These are phyloP conservation scores for Scheffersomyces illinoinensis DNA, from an alignment of 1,139 yeast species.

Conservation along the genomic window DNA sequence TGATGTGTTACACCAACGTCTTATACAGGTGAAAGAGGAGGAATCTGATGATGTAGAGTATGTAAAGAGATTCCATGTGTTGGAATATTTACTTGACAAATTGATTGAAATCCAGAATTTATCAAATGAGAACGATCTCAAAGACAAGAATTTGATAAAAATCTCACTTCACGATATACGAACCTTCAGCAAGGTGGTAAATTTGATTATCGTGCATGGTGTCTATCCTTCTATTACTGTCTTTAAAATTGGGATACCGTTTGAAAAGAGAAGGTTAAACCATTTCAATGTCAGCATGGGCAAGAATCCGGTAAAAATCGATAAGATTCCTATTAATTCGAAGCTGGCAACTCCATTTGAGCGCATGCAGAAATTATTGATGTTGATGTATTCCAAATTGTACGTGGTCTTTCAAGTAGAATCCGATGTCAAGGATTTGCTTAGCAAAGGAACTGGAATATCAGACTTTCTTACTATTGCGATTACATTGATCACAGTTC, in stretches of 20 bases:
- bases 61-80: constrained; percentile 20
- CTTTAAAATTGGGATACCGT: constrained; percentile 62
- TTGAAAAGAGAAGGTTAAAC: constrained; percentile 57
- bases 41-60: constrained; percentile 3
- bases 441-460: constrained; percentile 70
- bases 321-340: constrained; percentile 9
- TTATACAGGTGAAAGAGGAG: background rate
- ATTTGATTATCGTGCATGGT: constrained; percentile 67
- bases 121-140: constrained; percentile 18
- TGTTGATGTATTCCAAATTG: constrained; percentile 35
- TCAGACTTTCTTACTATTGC: constrained; percentile 65
- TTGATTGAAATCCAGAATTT: constrained; percentile 38
- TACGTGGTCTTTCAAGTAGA: constrained; percentile 32
- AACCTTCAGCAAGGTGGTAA: constrained; percentile 63
- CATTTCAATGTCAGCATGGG: constrained; percentile 33
- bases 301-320: constrained; percentile 19
- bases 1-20: constrained; percentile 11
- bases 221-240: constrained; percentile 62
- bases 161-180: constrained; percentile 86
- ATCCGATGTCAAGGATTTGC: constrained; percentile 56
- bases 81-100: constrained; percentile 29
- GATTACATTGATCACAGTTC: constrained; percentile 50
- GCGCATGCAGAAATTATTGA: constrained; percentile 22
- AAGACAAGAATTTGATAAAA: constrained; percentile 49
- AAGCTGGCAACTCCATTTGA: background rate